Base-by-base conservation (phyloP, 2,329 filamentous ascomycete genomes). In the Epichloe scottii region DNA sequence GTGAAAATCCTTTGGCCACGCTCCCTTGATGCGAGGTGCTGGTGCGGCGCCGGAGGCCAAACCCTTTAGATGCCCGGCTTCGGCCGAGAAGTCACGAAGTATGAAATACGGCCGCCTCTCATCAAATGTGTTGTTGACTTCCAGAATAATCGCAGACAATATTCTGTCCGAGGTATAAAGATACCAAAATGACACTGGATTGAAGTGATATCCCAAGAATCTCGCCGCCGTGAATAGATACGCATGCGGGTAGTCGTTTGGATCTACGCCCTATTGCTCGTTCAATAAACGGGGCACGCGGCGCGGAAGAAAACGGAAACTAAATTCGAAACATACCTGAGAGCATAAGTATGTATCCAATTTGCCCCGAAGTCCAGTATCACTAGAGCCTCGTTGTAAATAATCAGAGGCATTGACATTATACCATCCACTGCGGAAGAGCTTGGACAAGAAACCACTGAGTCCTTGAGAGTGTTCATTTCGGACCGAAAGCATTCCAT, bases 181-280 rank as follows among this genome's bases (percentile, higher is more conserved):
- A 57, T 89, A 88, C 84, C 85, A 90, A 59, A 89, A 86, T 0
- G 84, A 89, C 3, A 85, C 82, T 0, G 84, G 84, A 58, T 88
- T 89, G 66, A 87, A 88, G 21, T 79, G 77, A 60, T 85, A 86
- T 3, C 82, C 81, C 5, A 87, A 63, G 54, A 88, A 84, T 33
- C 75, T 75, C 5, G 85, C 78, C 3, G 84, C 82, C 2, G 86
- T 89, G 21, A 87, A 71, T 4, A 90, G 70, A 58, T 88, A 89
- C 0, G 81, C 84, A 58, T 82, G 73, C 11, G 81, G 78, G 66
- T 85, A 89, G 44, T 73, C 68, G 2, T 71, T 61, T 47, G 78
- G 76, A 52, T 81, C 70, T n/a, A 80, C 69, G 12, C 72, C 72
- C 77, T 89, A 59, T 53, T 50, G 8, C n/a, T 17, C 8, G 46